These are phyloP conservation scores for Paspalum notatum DNA, from an alignment of 176 grass and related monocot genomes.

Conservation along the genomic window DNA sequence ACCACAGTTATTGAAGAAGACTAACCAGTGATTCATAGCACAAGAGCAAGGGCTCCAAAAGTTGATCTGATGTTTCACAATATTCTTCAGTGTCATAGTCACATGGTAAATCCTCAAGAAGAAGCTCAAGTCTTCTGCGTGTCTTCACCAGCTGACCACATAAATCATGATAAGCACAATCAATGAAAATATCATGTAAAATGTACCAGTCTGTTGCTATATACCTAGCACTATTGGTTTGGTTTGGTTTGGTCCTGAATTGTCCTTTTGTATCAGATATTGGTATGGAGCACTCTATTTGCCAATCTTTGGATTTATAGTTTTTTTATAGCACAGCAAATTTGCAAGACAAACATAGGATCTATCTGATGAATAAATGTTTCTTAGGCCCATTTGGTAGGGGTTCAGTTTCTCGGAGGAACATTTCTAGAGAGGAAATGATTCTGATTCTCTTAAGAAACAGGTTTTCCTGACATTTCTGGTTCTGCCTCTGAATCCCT, in stretches of 20 bases:
- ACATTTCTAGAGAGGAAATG: too few relatives aligned
- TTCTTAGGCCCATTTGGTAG: not conserved
- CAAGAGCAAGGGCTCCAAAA: constrained; percentile 81
- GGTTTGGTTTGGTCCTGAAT: not conserved
- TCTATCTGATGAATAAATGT: not conserved
- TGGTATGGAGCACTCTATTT: not conserved
- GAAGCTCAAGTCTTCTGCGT: constrained; percentile 65
- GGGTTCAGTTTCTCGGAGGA: too few relatives aligned
- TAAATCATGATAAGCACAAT: constrained; percentile 11
- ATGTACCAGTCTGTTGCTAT: too few relatives aligned
- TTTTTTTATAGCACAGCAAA: not conserved
- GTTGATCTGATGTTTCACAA: constrained; percentile 78
- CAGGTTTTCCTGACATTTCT: too few relatives aligned
- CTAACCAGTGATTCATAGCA: constrained; percentile 93
- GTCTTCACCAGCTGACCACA: constrained; percentile 76
- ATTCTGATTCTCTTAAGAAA: too few relatives aligned
- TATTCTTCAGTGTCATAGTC: constrained; percentile 75
- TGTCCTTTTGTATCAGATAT: not conserved
- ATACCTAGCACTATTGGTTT: too few relatives aligned
- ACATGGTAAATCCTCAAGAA: constrained; percentile 80
- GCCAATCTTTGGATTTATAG: not conserved
- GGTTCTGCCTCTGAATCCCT: too few relatives aligned
- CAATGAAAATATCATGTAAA: constrained; percentile 17
- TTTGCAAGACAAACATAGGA: not conserved
- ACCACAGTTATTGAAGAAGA: not conserved